Evolutionary conservation across 1,139 yeast genomes (phyloP), one percentile per base, ranked within the genome.

Genomic region (Yamadazyma spencermartinsiae): DNA sequence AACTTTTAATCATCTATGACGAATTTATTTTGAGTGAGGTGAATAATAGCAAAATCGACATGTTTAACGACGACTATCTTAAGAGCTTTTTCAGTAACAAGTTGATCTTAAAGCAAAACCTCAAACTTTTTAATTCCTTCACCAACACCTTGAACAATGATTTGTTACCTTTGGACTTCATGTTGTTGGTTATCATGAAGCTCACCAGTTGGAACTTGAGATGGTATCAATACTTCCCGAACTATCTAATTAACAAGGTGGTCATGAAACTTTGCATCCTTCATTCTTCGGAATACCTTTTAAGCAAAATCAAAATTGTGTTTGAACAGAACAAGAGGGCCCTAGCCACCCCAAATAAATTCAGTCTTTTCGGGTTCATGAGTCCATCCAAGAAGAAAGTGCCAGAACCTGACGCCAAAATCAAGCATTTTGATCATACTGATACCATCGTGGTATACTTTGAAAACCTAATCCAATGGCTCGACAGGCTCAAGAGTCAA

Each of bases 221-320:
- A 29, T 71, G 76, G 76, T 68, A 69, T 48, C 66, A 67, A 43
- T 63, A 60, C 41, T 44, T 57, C 24, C 74, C 74, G 1, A 58
- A 56, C 36, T 54, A 63, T 42, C 49, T 67, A 40, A 54, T 68
- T 13, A 48, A 52, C 13, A 60, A 58, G 36, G 52, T 65, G 6
- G 44, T 70, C 26, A 48, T 50, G 19, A 65, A 64, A 41, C 50
- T 71, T 26, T 54, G 63, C 24, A 38, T 52, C 9, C 54, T 60
- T 39, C 58, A 63, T 46, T 73, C 71, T 33, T 52, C 55, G 40
- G 58, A 66, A 10, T 65, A 47, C 38, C 52, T 71, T 10, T 52
- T 63, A 24, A 56, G 71, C 9, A 56, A 56, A 33, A 45, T 66
- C 25, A 58, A 61, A 38, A 60, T 71, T 12, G 57, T 69, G 3